Evolutionary conservation across 2,329 filamentous ascomycete genomes (phyloP), one percentile per base, ranked within the genome.

Genomic region (Dendryphion nanum): DNA sequence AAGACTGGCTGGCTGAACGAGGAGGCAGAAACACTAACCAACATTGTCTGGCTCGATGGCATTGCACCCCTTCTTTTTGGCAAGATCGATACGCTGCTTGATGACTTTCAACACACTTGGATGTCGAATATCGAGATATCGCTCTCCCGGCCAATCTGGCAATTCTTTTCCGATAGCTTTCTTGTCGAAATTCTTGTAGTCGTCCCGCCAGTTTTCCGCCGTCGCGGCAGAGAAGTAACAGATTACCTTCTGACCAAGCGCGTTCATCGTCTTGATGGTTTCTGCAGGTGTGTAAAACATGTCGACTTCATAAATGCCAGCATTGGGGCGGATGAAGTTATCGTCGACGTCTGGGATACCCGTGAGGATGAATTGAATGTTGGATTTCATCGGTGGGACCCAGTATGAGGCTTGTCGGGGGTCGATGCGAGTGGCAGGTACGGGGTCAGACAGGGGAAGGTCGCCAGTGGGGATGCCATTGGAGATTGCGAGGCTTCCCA

Each of bases 31-130:
- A 8, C 16, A 55, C 53, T 13, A 29, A 57, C 43, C 53, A 30
- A 57, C 47, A 38, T 61, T 61, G 35, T 61, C 65, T 1, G 64
- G 64, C 41, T 68, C 65, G 19, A 67, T 56, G 4, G 61, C 61
- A 42, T 66, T 57, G 34, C 64, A 68, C 1, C 63, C 63, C 35
- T 63, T 65, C 3, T 42, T 4, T n/a, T 30, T 37, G 6, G 54
- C 54, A 5, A 55, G 32, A 30, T 55, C 51, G 18, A 58, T 53
- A n/a, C 54, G 29, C 37, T 48, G 49, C 41, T 48, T 41, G 33
- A 58, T 57, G 12, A 57, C 46, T 8, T 55, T 42, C 21, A 55
- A 41, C 4, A 56, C 51, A 13, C 54, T 52, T 4, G 37, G 30
- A 12, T 42, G 37, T 14, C 48, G 20, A 19, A 58, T 51, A 43